Evolutionary conservation across 768 basidiomycete genomes (phyloP), one percentile per base, ranked within the genome.

Genomic region (Termitomyces sp.): DNA sequence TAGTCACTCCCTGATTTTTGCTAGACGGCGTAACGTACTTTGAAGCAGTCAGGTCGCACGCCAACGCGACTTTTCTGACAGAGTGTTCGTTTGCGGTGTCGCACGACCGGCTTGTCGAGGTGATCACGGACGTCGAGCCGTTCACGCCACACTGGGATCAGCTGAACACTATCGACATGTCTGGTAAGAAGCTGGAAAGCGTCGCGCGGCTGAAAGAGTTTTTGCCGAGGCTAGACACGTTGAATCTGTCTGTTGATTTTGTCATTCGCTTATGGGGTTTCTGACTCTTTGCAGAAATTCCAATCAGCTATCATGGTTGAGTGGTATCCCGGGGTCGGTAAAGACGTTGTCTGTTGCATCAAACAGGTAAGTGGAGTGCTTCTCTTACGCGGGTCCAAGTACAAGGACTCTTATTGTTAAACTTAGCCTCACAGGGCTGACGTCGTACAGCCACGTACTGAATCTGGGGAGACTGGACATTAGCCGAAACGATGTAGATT

Each of bases 71-170:
- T 5, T 81, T 96, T 75, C 76, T 98, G 61, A 98, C 96, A 12
- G 95, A 98, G 68, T 98, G 95, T 68, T 98, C 95, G 42, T 99
- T 99, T 68, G 93, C 84, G 16, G 86, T 98, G 44, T 83, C 94
- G n/a, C 92, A 92, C 65, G 96, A 98, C 68, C 82, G 84, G 46
- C 82, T 99, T 5, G 88, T 98, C 2, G 84, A 91, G 69, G 86
- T 92, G 64, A 92, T 99, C 67, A 98, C 95, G 43, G 94, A 98
- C 65, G 85, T 94, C 13, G 88, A 94, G 67, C 94, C 95, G 20
- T 97, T 91, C 71, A 92, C 94, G 67, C 94, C 95, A 24, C 80
- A 92, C 67, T 99, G 97, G 97, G 95, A 98, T 64, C 77, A 81
- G 41, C 72, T 99, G 58, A 76, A 65, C 56, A 71, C 74, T 26